Conservation (phyloP, 2,329 filamentous ascomycete genomes). For the Orbilia quercus region DNA sequence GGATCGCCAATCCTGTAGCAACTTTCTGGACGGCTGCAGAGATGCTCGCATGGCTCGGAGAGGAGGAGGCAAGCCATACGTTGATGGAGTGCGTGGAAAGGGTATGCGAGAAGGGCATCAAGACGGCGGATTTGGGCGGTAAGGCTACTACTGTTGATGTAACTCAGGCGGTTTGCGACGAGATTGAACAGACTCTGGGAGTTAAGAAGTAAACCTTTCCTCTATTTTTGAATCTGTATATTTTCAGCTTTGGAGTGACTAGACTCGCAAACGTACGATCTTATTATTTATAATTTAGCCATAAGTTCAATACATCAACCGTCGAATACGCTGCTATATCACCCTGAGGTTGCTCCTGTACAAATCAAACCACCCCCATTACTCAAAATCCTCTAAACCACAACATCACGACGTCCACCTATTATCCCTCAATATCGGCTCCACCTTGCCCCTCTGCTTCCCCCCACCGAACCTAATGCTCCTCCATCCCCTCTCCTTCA, state of each 20-base stretch:
- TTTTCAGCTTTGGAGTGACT: too few relatives aligned
- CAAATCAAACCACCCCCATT: not conserved
- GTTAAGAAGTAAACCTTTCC: conserved; percentile 23
- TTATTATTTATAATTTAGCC: too few relatives aligned
- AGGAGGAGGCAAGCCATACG: conserved; percentile 67
- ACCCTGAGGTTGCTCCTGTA: too few relatives aligned
- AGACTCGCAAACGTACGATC: too few relatives aligned
- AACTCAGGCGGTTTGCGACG: conserved; percentile 38
- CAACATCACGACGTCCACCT: conserved; percentile 31
- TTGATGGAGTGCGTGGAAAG: conserved; percentile 69
- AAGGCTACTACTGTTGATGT: conserved; percentile 48
- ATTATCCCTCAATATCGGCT: conserved; percentile 47
- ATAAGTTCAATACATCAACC: not conserved
- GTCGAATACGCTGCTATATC: not conserved
- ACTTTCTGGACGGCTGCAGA: conserved; percentile 93
- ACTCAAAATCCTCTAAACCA: not conserved
- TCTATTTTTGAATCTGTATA: not conserved
- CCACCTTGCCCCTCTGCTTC: conserved; percentile 12
- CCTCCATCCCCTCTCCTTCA: conserved; percentile 45
- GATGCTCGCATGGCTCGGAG: conserved; percentile 78
- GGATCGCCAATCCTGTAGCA: conserved; percentile 88
- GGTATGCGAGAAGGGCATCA: conserved; percentile 68
- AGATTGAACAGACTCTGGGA: conserved; percentile 17
- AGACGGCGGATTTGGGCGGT: conserved; percentile 70
- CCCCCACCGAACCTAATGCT: conserved; percentile 32